These are phyloP conservation scores for Kalmusia sp. DNA, from an alignment of 2,329 filamentous ascomycete species.

Conservation along the genomic window DNA sequence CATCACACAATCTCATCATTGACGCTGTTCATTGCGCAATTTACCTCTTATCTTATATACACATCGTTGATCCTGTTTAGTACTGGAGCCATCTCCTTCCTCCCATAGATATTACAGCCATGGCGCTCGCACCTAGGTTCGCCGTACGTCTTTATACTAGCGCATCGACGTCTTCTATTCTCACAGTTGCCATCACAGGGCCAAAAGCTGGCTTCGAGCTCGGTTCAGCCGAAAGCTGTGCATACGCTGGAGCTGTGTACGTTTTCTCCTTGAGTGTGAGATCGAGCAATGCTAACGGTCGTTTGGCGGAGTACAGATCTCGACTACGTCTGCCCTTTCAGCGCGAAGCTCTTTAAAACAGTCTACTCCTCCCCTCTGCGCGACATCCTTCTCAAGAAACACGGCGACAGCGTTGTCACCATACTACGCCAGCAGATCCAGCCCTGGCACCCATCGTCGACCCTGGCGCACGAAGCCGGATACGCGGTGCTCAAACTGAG, in stretches of 20 bases:
- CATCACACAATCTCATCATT: conserved; percentile 19
- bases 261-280: too few species aligned
- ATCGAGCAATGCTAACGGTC: too few species aligned
- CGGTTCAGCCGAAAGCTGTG: conserved; percentile 51
- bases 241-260: conserved; percentile 63
- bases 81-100: not conserved
- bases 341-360: conserved; percentile 77
- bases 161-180: too few species aligned
- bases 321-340: conserved; percentile 90
- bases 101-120: conserved; percentile 42
- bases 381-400: conserved; percentile 70
- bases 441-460: conserved; percentile 88
- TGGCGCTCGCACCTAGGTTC: conserved; percentile 81
- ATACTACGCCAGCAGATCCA: conserved; percentile 93
- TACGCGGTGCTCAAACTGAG: conserved; percentile 77
- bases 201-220: conserved; percentile 66
- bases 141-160: too few species aligned
- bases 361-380: conserved; percentile 68
- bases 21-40: conserved; percentile 18
- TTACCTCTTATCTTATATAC: not conserved
- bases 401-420: conserved; percentile 69
- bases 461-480: conserved; percentile 77
- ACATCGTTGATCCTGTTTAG: too few species aligned
- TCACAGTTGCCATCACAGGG: too few species aligned
- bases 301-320: too few species aligned